Conservation (phyloP, 805 yeast species). For the Saccharomyces paradoxus region DNA sequence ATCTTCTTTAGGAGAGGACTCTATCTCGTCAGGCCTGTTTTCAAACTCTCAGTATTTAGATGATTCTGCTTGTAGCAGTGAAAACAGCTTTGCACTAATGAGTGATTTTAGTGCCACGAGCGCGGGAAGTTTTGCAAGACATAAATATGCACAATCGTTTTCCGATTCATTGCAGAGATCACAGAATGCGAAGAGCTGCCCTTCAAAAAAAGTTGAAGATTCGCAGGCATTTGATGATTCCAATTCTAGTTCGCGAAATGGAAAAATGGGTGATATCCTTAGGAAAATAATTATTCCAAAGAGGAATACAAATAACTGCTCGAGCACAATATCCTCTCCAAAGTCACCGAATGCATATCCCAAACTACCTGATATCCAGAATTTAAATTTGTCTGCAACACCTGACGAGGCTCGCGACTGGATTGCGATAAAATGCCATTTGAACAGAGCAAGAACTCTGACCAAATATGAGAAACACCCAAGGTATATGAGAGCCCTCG, state of each 20-base stretch:
- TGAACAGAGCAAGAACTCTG: constrained; percentile 66
- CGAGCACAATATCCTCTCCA: neutral
- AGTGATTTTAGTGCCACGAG: constrained; percentile 80
- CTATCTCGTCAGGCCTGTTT: constrained; percentile 19
- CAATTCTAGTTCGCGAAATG: constrained; percentile 1
- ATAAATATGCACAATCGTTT: constrained; percentile 44
- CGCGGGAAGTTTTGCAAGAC: constrained; percentile 78
- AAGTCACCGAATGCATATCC: constrained; percentile 15
- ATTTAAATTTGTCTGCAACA: constrained; percentile 18
- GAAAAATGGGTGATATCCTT: constrained; percentile 27
- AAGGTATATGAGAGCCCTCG: constrained; percentile 57
- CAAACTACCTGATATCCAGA: constrained; percentile 23
- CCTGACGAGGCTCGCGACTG: constrained; percentile 40
- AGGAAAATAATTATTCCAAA: constrained; percentile 24
- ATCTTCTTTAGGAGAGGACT: constrained; percentile 6
- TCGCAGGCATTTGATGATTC: neutral
- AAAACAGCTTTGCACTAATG: constrained; percentile 35
- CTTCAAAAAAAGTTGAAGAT: constrained; percentile 3
- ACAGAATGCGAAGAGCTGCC: constrained; percentile 1
- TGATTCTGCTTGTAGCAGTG: constrained; percentile 38
- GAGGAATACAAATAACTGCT: constrained; percentile 8
- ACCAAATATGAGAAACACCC: constrained; percentile 59
- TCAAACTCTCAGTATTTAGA: constrained; percentile 42
- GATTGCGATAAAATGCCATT: constrained; percentile 49
- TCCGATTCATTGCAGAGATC: constrained; percentile 25